Evolutionary conservation across 768 basidiomycete genomes (phyloP).

Genomic region (Boletus reticuloceps): DNA sequence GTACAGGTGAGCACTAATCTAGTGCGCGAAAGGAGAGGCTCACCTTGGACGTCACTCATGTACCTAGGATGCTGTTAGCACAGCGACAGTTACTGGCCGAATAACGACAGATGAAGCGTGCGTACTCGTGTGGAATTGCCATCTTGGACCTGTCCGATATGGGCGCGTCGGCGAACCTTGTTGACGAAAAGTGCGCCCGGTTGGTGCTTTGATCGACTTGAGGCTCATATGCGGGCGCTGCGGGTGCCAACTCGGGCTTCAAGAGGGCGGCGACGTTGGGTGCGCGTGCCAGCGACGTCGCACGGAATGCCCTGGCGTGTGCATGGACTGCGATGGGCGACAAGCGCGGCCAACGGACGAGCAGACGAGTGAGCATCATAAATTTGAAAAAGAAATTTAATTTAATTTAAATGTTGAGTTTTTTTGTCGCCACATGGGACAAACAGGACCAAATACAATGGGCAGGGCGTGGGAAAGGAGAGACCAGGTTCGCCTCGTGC

Average conservation of each 20-base stretch:
- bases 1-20: neutral
- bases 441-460: slow-evolving; percentile 25
- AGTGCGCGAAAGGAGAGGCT: slow-evolving; percentile 1
- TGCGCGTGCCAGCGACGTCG: slow-evolving; percentile 8
- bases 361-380: slow-evolving; percentile 23
- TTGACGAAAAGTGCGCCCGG: slow-evolving; percentile 27
- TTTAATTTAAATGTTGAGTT: neutral
- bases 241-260: slow-evolving; percentile 5
- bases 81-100: slow-evolving; percentile 7
- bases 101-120: slow-evolving; percentile 1
- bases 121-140: slow-evolving; percentile 45
- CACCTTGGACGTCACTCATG: slow-evolving; percentile 49
- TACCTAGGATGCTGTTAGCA: slow-evolving; percentile 31
- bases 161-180: slow-evolving; percentile 28
- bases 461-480: slow-evolving; percentile 20
- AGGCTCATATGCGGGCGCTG: slow-evolving; percentile 1
- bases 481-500: slow-evolving; percentile 22
- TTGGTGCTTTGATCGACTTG: slow-evolving; percentile 16
- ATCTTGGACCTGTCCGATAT: slow-evolving; percentile 42
- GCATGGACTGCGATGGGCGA: slow-evolving; percentile 9
- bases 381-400: neutral
- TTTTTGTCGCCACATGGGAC: slow-evolving; percentile 5
- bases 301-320: slow-evolving; percentile 12
- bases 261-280: slow-evolving; percentile 8
- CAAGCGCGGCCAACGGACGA: slow-evolving; percentile 21